Evolutionary conservation across 1,284 basidiomycete genomes (phyloP).

Genomic region (Tilletia caries): DNA sequence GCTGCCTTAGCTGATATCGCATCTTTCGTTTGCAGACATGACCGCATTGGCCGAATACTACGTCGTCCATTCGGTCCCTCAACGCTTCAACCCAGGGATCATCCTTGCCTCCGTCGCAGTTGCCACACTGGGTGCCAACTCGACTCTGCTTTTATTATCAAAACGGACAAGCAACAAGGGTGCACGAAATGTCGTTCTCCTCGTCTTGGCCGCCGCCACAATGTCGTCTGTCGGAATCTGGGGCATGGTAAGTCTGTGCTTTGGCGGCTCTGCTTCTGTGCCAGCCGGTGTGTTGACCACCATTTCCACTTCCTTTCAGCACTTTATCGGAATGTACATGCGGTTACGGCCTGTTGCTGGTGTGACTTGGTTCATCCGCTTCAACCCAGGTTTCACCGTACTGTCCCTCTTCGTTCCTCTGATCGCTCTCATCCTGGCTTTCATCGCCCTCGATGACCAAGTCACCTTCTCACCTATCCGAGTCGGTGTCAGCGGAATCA

Average conservation of each 20-base stretch:
- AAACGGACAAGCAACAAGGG: constrained; percentile 56
- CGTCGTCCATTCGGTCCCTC: constrained; percentile 52
- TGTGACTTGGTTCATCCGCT: constrained; percentile 55
- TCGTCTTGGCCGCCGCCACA: constrained; percentile 61
- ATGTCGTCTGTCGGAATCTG: constrained; percentile 50
- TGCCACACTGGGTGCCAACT: constrained; percentile 58
- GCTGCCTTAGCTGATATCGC: neutral
- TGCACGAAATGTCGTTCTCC: constrained; percentile 55
- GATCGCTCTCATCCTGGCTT: constrained; percentile 56
- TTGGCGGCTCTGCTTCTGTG: too few species aligned
- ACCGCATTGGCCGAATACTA: constrained; percentile 55
- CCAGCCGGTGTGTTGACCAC: too few species aligned
- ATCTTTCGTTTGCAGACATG: constrained; percentile 17
- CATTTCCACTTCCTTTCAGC: constrained; percentile 30
- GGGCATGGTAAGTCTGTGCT: constrained; percentile 32
- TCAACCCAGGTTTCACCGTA: constrained; percentile 57
- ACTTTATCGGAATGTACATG: constrained; percentile 59
- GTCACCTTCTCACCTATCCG: constrained; percentile 54
- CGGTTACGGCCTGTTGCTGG: constrained; percentile 53
- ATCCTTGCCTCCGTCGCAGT: constrained; percentile 59
- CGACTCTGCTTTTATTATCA: constrained; percentile 57
- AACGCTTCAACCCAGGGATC: constrained; percentile 55
- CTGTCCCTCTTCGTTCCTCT: constrained; percentile 58
- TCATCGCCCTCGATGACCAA: constrained; percentile 57
- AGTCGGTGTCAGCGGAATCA: constrained; percentile 62